These are phyloP conservation scores for Neckera pumila DNA, from an alignment of 225 moss, liverwort and hornwort species.

Conservation along the genomic window DNA sequence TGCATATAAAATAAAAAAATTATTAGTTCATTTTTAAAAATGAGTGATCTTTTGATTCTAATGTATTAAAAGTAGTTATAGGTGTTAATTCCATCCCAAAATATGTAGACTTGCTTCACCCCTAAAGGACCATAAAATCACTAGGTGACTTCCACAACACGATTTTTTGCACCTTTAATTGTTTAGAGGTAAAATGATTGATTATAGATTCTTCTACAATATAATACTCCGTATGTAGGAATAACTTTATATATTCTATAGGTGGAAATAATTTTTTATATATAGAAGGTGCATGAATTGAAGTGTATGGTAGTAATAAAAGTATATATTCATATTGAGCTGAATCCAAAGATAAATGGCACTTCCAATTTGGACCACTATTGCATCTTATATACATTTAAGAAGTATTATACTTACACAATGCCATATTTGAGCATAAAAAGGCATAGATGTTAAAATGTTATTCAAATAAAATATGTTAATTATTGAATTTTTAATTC, in stretches of 20 bases:
- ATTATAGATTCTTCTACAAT: not conserved
- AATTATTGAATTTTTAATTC: not conserved
- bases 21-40: not conserved
- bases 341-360: rapidly evolving
- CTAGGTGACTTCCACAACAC: too few relatives aligned
- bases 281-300: not conserved
- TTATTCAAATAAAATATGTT: not conserved
- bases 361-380: not conserved
- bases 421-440: not conserved
- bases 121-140: too few relatives aligned
- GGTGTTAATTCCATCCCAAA: rapidly evolving
- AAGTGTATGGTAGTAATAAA: not conserved
- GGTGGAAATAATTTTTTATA: too few relatives aligned
- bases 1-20: not conserved
- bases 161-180: too few relatives aligned
- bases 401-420: too few relatives aligned
- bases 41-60: not conserved
- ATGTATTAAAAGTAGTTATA: not conserved
- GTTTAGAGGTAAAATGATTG: not conserved
- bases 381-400: not conserved
- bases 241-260: too few relatives aligned
- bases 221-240: too few relatives aligned
- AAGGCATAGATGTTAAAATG: not conserved
- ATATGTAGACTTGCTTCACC: not conserved
- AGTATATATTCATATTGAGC: not conserved